Evolutionary conservation across 345 rosid species (phyloP).

Genomic region (Aurinia saxatilis): DNA sequence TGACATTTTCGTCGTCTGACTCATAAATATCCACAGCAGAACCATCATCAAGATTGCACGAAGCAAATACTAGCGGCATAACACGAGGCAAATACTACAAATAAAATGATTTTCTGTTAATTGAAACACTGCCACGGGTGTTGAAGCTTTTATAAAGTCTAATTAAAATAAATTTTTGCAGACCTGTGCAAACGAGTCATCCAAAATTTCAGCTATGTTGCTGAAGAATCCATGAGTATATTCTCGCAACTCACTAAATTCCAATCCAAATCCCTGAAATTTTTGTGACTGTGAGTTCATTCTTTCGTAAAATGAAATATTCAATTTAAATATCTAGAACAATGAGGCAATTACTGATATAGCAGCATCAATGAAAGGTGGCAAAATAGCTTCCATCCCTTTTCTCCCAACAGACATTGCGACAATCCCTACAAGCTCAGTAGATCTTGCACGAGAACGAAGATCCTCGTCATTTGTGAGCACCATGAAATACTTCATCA

Average conservation of each 20-base stretch:
- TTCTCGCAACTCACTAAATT: slow-evolving; percentile 95
- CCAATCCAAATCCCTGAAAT: slow-evolving; percentile 82
- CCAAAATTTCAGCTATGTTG: slow-evolving; percentile 93
- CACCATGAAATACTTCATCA: slow-evolving; percentile 90
- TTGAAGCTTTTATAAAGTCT: slow-evolving; percentile 14
- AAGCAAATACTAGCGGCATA: slow-evolving; percentile 76
- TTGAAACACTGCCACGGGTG: background rate
- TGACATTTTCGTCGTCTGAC: slow-evolving; percentile 80
- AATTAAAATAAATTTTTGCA: slow-evolving; percentile 14
- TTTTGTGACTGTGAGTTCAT: slow-evolving; percentile 9
- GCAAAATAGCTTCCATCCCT: slow-evolving; percentile 77
- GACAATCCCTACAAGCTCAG: slow-evolving; percentile 98
- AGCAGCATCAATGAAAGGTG: slow-evolving; percentile 92
- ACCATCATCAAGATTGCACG: slow-evolving; percentile 99
- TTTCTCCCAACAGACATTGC: slow-evolving; percentile 93
- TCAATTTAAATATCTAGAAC: slow-evolving; percentile 2
- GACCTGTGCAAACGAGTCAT: slow-evolving; percentile 79
- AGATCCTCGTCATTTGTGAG: slow-evolving; percentile 88
- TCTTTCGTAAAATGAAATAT: background rate
- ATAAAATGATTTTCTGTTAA: slow-evolving; percentile 3
- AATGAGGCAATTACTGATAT: slow-evolving; percentile 54
- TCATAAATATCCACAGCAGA: slow-evolving; percentile 89
- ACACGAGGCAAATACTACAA: slow-evolving; percentile 90
- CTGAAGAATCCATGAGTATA: slow-evolving; percentile 98
- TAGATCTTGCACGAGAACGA: slow-evolving; percentile 89